Conservation (phyloP, 140 eudicot genomes). For the Flaveria floridana region DNA sequence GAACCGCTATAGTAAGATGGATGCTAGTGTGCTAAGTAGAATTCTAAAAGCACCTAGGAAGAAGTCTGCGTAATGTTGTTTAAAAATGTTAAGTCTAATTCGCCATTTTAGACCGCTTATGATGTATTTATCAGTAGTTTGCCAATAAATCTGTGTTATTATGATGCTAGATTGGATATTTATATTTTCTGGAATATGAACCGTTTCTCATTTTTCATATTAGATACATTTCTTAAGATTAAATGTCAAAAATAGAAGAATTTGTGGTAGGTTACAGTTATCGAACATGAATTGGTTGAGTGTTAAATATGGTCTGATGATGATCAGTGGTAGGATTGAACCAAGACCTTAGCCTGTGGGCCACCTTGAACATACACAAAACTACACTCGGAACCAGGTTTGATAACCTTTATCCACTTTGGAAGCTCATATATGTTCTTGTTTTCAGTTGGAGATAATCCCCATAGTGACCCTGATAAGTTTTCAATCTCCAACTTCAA, state of each 20-base stretch:
- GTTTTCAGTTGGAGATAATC: conserved; percentile 55
- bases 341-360: conserved; percentile 77
- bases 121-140: conserved; percentile 33
- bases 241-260: conserved; percentile 39
- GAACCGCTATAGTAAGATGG: conserved; percentile 59
- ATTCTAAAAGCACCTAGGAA: conserved; percentile 55
- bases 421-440: conserved; percentile 71
- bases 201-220: conserved; percentile 31
- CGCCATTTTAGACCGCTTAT: conserved; percentile 26
- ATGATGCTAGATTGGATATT: conserved; percentile 22
- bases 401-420: conserved; percentile 52
- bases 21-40: conserved; percentile 51
- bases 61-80: conserved; percentile 48
- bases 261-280: conserved; percentile 33
- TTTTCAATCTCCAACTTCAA: conserved; percentile 65
- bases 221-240: conserved; percentile 25
- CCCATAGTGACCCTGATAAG: conserved; percentile 76
- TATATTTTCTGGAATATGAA: conserved; percentile 27
- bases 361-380: conserved; percentile 96
- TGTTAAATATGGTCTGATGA: neutral
- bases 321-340: conserved; percentile 63
- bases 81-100: conserved; percentile 22
- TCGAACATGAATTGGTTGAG: conserved; percentile 14
- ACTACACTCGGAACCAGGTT: conserved; percentile 63
- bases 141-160: conserved; percentile 22